These are phyloP conservation scores for Ogataea ramenticola DNA, from an alignment of 805 yeast species.

Conservation along the genomic window DNA sequence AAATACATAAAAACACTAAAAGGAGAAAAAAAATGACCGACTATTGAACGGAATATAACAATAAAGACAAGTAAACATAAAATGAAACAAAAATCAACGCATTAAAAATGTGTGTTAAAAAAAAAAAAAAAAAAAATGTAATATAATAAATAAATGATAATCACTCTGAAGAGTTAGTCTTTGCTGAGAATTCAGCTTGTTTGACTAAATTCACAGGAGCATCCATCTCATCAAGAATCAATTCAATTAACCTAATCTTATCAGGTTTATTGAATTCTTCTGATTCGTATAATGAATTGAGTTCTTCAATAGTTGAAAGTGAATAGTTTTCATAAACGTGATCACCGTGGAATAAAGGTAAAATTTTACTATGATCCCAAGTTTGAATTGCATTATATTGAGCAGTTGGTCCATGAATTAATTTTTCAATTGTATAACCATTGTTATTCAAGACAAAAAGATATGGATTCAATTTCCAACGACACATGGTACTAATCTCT, in stretches of 20 bases:
- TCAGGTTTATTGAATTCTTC: constrained; percentile 44
- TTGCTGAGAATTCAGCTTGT: constrained; percentile 52
- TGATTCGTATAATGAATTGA: constrained; percentile 41
- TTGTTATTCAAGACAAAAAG: constrained; percentile 63
- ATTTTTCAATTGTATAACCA: constrained; percentile 71
- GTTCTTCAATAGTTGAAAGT: constrained; percentile 51
- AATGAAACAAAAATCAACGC: not conserved
- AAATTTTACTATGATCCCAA: constrained; percentile 56
- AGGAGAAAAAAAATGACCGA: too few species aligned
- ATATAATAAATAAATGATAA: not conserved
- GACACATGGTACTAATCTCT: constrained; percentile 62
- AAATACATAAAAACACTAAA: too few species aligned
- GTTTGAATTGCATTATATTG: constrained; percentile 60
- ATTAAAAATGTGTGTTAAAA: not conserved
- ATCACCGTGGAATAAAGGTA: constrained; percentile 54
- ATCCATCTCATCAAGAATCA: constrained; percentile 63
- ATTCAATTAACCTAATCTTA: constrained; percentile 59
- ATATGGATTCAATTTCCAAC: constrained; percentile 62
- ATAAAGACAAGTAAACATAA: not conserved
- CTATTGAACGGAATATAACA: not conserved
- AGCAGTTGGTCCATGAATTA: constrained; percentile 63
- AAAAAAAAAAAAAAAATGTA: not conserved
- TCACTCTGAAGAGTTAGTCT: constrained; percentile 19
- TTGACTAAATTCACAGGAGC: constrained; percentile 59
- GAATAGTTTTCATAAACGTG: constrained; percentile 45